Conservation (phyloP, 345 rosid species). For the Arabis hirsuta region DNA sequence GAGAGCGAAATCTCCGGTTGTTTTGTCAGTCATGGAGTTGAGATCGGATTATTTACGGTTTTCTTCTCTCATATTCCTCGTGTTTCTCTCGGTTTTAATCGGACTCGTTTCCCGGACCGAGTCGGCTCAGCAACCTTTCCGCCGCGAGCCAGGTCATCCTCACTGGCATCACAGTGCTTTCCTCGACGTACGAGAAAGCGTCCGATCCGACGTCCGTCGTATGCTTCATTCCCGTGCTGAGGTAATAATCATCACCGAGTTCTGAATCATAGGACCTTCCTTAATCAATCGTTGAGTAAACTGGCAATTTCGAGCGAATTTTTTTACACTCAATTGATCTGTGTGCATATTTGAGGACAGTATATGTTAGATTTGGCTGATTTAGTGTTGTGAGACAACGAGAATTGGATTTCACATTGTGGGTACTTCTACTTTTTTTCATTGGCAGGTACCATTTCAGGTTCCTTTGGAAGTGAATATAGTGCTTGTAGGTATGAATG, state of each 20-base stretch:
- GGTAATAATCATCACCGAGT: slow-evolving; percentile 49
- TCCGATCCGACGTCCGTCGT: slow-evolving; percentile 90
- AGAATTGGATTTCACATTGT: slow-evolving; percentile 4
- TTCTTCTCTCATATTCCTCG: slow-evolving; percentile 4
- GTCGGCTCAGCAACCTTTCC: slow-evolving; percentile 77
- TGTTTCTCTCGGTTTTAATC: slow-evolving; percentile 39
- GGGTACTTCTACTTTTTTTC: slow-evolving; percentile 9
- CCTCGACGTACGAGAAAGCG: slow-evolving; percentile 82
- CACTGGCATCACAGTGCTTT: slow-evolving; percentile 99
- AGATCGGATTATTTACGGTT: slow-evolving; percentile 40
- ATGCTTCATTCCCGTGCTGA: slow-evolving; percentile 98
- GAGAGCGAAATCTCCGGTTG: slow-evolving; percentile 32
- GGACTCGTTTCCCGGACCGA: slow-evolving; percentile 52
- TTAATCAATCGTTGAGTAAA: neutral
- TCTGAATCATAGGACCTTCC: slow-evolving; percentile 20
- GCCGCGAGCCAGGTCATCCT: slow-evolving; percentile 89
- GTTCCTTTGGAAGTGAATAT: slow-evolving; percentile 95
- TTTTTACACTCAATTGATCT: slow-evolving; percentile 8
- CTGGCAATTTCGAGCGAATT: neutral
- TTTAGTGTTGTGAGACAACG: slow-evolving; percentile 5
- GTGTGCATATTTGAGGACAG: slow-evolving; percentile 10
- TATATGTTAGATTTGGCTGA: slow-evolving; percentile 10
- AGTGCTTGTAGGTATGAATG: slow-evolving; percentile 81
- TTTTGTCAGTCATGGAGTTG: slow-evolving; percentile 43
- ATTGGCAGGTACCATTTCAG: slow-evolving; percentile 90